Base-by-base conservation (phyloP, 2,329 filamentous ascomycete genomes). In the Sphaerulina vaccinii region DNA sequence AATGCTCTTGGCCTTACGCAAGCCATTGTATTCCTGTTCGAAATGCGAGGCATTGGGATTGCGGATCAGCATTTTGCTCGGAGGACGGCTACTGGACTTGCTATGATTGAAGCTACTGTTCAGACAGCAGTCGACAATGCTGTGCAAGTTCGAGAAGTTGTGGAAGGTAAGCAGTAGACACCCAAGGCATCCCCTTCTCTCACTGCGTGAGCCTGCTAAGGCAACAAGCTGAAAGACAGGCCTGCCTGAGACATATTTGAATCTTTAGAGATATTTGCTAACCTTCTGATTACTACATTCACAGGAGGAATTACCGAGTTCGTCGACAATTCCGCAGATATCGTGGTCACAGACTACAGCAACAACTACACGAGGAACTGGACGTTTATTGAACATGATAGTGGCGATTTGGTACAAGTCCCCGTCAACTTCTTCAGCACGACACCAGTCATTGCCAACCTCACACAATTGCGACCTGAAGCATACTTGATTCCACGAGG, bases 1-100 rank as follows among this genome's bases (percentile, higher is more conserved):
- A 70, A 71, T 33, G 64, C 65, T 11, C 68, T 70, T 64, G 69
- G 67, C 2, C 56, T 71, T 6, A 66, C 64, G 1, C 69, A 71
- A 47, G 63, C 61, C 11, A 52, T 71, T 1, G 66, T 65, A 0
- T 70, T 71, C 40, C 61, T 71, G 5, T 68, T 65, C 42, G 68
- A 71, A 50, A 65, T 63, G 5, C 59, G 69, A 5, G 69, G 69
- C 2, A 70, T 71, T 16, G 65, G 65, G 0, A 62, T 71, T 19
- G 69, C 69, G 3, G 58, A 64, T 48, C 68, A 70, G 48, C 56
- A 65, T 5, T 70, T 69, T 56, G 59, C 63, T 39, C 64, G 69
- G 5, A 62, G 68, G 5, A 69, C 65, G 0, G 56, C 64, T 0
- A 64, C 61, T n/a, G 68, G 65, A 0, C 43, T 71, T 9, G 62